Evolutionary conservation across 108 stramenopile genomes (phyloP).

Genomic region (Skeletonema potamos): DNA sequence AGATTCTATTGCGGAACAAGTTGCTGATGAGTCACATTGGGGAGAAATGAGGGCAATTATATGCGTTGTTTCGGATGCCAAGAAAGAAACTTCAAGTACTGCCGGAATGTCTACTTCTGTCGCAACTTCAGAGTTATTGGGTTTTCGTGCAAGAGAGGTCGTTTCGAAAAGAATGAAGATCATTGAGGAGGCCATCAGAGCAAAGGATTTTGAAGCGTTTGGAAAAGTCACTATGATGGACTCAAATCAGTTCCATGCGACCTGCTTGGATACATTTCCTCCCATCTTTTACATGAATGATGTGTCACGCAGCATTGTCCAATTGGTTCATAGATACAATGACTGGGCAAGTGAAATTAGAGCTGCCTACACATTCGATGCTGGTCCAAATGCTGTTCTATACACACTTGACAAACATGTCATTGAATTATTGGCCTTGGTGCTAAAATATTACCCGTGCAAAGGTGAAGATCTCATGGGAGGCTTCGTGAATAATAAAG

Average conservation of each 20-base stretch:
- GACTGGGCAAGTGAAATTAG: constrained; percentile 75
- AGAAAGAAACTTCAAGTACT: constrained; percentile 97
- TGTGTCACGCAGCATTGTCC: constrained; percentile 64
- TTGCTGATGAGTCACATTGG: constrained; percentile 92
- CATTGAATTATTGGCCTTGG: constrained; percentile 73
- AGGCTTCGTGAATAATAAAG: constrained; percentile 57
- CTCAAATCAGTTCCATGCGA: constrained; percentile 98
- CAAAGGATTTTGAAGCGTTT: constrained; percentile 92
- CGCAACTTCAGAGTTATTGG: constrained; percentile 81
- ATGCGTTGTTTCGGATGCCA: constrained; percentile 88
- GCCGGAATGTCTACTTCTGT: constrained; percentile 93
- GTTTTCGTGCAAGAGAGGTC: constrained; percentile 81
- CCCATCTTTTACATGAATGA: constrained; percentile 99
- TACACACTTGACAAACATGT: constrained; percentile 71
- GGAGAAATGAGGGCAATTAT: constrained; percentile 94
- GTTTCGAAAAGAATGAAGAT: constrained; percentile 81
- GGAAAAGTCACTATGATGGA: constrained; percentile 95
- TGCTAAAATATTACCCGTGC: constrained; percentile 73
- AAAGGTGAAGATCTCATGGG: constrained; percentile 24
- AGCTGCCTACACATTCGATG: constrained; percentile 99
- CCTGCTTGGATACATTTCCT: constrained; percentile 98
- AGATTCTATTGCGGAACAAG: constrained; percentile 92
- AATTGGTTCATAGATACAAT: constrained; percentile 86
- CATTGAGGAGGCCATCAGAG: constrained; percentile 87
- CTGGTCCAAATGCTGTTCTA: constrained; percentile 98